These are phyloP conservation scores for Thoreauomyces humboldtii DNA, from an alignment of 192 early-diverging fungal species.

Conservation along the genomic window DNA sequence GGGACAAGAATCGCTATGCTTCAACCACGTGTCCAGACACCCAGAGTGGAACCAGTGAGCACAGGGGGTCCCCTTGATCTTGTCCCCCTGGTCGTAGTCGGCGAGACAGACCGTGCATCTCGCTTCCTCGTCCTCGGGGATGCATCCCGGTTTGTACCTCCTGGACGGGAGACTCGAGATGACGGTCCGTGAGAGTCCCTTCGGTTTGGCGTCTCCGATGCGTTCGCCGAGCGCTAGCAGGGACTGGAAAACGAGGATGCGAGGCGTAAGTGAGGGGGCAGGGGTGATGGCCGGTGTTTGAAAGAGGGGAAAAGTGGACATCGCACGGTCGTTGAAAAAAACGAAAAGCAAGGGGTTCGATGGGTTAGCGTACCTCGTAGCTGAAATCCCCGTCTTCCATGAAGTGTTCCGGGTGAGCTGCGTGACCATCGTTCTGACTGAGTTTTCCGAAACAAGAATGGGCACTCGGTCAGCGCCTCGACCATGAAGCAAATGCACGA, in stretches of 20 bases:
- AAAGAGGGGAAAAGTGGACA: neutral
- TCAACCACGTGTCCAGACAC: constrained; percentile 4
- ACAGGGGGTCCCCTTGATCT: constrained; percentile 17
- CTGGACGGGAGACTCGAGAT: neutral
- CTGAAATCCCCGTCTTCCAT: constrained; percentile 16
- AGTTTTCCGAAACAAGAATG: too few species aligned
- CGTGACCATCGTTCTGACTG: too few species aligned
- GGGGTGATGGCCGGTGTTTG: too few species aligned
- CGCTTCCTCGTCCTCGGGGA: neutral
- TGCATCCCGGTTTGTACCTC: constrained; percentile 2
- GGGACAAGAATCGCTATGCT: neutral
- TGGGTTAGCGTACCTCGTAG: constrained; percentile 15
- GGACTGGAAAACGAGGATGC: neutral
- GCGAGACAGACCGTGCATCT: constrained; percentile 22
- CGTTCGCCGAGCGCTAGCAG: constrained; percentile 18
- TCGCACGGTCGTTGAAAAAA: too few species aligned
- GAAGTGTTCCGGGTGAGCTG: constrained; percentile 11
- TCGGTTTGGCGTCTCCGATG: constrained; percentile 27
- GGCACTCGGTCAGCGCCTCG: too few species aligned
- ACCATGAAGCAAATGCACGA: too few species aligned
- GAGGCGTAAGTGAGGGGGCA: neutral
- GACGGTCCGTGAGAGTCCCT: neutral
- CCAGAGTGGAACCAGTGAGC: constrained; percentile 27
- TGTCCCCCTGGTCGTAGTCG: constrained; percentile 23
- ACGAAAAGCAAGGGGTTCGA: too few species aligned